Evolutionary conservation across 2,329 filamentous ascomycete species (phyloP).

Genomic region (Colletotrichum camelliae): DNA sequence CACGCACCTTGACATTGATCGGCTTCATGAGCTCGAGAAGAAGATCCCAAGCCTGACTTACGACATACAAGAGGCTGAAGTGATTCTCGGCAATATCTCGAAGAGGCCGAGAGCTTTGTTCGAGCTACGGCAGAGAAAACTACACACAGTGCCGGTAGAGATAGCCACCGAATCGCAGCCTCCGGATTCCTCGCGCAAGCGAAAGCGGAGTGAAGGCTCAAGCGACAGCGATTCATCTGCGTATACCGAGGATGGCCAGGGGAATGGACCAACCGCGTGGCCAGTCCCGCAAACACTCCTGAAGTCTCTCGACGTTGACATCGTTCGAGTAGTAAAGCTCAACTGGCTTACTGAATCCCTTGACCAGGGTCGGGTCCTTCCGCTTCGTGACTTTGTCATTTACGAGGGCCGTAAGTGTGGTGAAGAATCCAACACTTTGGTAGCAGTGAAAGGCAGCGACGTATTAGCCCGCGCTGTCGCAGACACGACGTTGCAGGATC

Average conservation of each 20-base stretch:
- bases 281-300: background rate
- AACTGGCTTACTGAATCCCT: slow-evolving; percentile 64
- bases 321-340: slow-evolving; percentile 61
- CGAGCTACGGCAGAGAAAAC: slow-evolving; percentile 73
- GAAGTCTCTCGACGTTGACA: slow-evolving; percentile 23
- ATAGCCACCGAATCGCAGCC: background rate
- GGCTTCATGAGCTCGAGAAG: slow-evolving; percentile 69
- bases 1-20: slow-evolving; percentile 68
- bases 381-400: slow-evolving; percentile 56
- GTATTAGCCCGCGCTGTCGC: slow-evolving; percentile 25
- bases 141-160: slow-evolving; percentile 60
- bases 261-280: background rate
- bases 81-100: slow-evolving; percentile 77
- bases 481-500: background rate
- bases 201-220: slow-evolving; percentile 18
- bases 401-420: slow-evolving; percentile 51
- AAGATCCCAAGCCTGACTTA: slow-evolving; percentile 71
- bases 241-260: background rate
- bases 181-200: background rate
- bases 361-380: slow-evolving; percentile 46
- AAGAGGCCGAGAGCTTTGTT: slow-evolving; percentile 75
- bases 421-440: background rate
- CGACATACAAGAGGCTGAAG: slow-evolving; percentile 71
- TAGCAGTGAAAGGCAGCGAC: slow-evolving; percentile 14
- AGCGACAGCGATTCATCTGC: slow-evolving; percentile 27